These are phyloP conservation scores for Penicillium sp. DNA, from an alignment of 2,329 filamentous ascomycete genomes.

Conservation along the genomic window DNA sequence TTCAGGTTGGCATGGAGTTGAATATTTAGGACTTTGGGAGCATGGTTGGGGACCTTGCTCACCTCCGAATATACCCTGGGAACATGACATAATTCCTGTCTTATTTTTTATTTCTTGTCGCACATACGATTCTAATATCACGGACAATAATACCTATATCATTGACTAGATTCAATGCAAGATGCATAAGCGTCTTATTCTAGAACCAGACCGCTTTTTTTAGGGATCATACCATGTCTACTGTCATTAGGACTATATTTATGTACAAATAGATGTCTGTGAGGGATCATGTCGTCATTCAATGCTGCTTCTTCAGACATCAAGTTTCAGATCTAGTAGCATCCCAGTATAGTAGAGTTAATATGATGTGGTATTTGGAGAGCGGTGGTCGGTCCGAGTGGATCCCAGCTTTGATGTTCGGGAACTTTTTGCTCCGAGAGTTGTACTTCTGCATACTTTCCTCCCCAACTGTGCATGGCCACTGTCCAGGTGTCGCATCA, in stretches of 20 bases:
- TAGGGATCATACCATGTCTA: background rate
- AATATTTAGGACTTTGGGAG: slow-evolving; percentile 1
- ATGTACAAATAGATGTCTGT: background rate
- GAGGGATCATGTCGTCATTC: no score
- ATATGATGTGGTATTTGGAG: no score
- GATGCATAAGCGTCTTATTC: background rate
- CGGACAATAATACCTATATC: background rate
- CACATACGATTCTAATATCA: background rate
- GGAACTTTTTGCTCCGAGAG: slow-evolving; percentile 20
- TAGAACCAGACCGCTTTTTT: background rate
- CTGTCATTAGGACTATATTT: background rate
- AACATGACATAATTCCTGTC: background rate
- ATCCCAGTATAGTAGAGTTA: no score
- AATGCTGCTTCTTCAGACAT: no score
- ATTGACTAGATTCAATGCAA: background rate
- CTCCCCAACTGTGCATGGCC: slow-evolving; percentile 21
- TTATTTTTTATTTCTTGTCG: background rate
- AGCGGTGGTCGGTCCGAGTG: slow-evolving; percentile 9
- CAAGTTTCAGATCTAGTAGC: no score
- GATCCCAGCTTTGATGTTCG: slow-evolving; percentile 11
- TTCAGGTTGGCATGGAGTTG: slow-evolving; percentile 3
- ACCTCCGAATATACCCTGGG: slow-evolving; percentile 8
- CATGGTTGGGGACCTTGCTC: slow-evolving; percentile 1
- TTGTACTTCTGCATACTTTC: slow-evolving; percentile 13
- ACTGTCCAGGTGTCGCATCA: slow-evolving; percentile 34